Evolutionary conservation across 2,329 filamentous ascomycete genomes (phyloP), one percentile per base, ranked within the genome.

Genomic region (Pseudogymnoascus sp.): DNA sequence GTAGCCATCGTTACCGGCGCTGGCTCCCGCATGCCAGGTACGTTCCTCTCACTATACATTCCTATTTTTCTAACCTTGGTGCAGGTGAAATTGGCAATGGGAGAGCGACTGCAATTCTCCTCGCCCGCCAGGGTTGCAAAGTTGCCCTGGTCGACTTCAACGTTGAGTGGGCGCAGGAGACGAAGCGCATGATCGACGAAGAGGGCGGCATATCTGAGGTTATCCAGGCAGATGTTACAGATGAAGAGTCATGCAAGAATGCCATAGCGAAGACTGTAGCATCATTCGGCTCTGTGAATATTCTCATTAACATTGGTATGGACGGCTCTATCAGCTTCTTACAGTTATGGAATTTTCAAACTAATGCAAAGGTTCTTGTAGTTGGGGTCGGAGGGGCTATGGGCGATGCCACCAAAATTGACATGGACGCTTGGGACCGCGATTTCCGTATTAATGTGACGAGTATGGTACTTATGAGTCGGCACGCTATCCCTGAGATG

Each of bases 231-330:
- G 81, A 88, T 67, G 82, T 88, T n/a, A 85, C 83, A 0, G 72
- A 73, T 1, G 76, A 79, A n/a, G 64, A 64, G 0, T 82, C 86
- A 62, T 88, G 84, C 68, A 73, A 80, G 0, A 31, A 31, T 19
- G 38, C 42, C 26, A 73, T 80, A 4, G 65, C 77, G 0, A 62
- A 71, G 0, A 79, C 84, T 0, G 11, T 84, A 0, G 64, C 76
- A 1, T 68, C 71, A 1, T 87, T 81, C 66, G 83, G 83, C 0
- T 75, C 82, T 1, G 66, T 88, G 1, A 84, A 88, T 68, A 84
- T 88, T 40, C 74, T 89, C 1, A 76, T 88, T 56, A 88, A 88
- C 69, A 85, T 84, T 63, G 86, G 88, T 1, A 86, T 86, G 21
- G 21, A 26, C 11, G 6, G 6, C 13, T 21, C 11, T 6, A n/a